phyloP scores from a whole-genome alignment of 176 grass and related monocot genomes.

The Aegilops umbellulata region DNA sequence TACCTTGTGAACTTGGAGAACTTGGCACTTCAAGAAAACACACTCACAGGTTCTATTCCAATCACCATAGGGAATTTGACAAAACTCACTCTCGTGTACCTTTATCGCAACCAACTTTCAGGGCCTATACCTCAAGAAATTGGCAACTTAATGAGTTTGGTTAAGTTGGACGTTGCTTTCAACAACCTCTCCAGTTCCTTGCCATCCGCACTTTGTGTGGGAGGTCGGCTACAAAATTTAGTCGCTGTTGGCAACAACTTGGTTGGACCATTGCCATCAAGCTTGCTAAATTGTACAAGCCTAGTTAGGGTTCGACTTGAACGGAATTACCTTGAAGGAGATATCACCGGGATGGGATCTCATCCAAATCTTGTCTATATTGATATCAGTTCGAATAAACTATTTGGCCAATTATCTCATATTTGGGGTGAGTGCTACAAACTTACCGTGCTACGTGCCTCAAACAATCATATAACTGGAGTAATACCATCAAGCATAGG shows the following conservation, averaged over 20 bases:
- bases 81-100: not conserved
- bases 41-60: not conserved
- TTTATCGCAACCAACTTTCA: not conserved
- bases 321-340: not conserved
- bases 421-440: not conserved
- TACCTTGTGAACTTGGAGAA: too few species aligned
- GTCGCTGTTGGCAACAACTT: not conserved
- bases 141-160: not conserved
- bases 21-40: fast-evolving
- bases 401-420: not conserved
- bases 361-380: not conserved
- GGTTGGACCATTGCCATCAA: not conserved
- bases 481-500: not conserved
- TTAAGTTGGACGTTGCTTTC: fast-evolving
- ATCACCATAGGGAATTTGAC: not conserved
- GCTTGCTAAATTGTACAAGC: not conserved
- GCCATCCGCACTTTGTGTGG: not conserved
- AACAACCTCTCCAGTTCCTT: not conserved
- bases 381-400: not conserved
- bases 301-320: not conserved
- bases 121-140: not conserved
- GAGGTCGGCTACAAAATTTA: not conserved
- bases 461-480: not conserved
- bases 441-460: not conserved
- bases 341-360: not conserved